Conservation (phyloP, 2,329 filamentous ascomycete genomes). For the Neobulgaria alba region DNA sequence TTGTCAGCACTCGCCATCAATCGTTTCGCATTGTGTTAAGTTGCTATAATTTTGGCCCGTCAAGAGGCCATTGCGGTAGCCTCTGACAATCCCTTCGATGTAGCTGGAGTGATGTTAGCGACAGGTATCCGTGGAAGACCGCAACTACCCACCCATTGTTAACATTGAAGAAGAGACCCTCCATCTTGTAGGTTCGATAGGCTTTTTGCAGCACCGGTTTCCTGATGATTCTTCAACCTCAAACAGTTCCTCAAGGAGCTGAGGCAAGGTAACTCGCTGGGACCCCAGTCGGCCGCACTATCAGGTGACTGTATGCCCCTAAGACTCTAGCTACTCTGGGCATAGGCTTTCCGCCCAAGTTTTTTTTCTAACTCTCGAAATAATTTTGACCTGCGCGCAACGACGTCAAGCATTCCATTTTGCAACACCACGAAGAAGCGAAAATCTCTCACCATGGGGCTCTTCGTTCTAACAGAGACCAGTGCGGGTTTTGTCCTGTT, state of each 20-base stretch:
- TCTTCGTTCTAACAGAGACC: constrained; percentile 91
- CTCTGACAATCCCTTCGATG: constrained; percentile 93
- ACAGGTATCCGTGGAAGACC: not conserved
- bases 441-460: constrained; percentile 54
- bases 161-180: constrained; percentile 89
- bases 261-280: too few species aligned
- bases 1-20: constrained; percentile 62
- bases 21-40: constrained; percentile 93
- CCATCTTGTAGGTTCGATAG: constrained; percentile 48
- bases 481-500: constrained; percentile 85
- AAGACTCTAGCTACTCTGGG: too few species aligned
- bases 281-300: too few species aligned
- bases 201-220: not conserved
- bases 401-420: too few species aligned
- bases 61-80: constrained; percentile 89
- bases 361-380: too few species aligned
- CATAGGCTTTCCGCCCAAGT: too few species aligned
- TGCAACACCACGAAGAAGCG: too few species aligned
- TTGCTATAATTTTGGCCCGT: constrained; percentile 89
- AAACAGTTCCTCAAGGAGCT: too few species aligned
- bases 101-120: constrained; percentile 52
- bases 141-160: constrained; percentile 65
- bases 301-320: too few species aligned
- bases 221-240: too few species aligned
- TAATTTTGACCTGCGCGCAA: too few species aligned